Evolutionary conservation across 441 rosid species (phyloP).

Genomic region (Populus hybrid): DNA sequence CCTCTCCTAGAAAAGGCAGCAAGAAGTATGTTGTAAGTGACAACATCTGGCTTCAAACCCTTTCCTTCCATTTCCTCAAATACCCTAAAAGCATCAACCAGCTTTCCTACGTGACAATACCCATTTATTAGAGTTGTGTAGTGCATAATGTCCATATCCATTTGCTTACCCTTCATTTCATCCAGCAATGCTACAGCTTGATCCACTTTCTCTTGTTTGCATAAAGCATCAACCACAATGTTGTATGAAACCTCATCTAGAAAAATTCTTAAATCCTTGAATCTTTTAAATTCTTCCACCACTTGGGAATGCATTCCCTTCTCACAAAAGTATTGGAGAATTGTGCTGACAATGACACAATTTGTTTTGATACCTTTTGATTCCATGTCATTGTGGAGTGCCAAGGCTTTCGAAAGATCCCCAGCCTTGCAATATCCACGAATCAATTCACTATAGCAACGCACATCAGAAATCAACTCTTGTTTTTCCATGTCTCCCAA

Average conservation of each 20-base stretch:
- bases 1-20: slow-evolving; percentile 57
- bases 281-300: slow-evolving; percentile 37
- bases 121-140: slow-evolving; percentile 70
- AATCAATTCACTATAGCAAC: slow-evolving; percentile 44
- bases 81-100: slow-evolving; percentile 41
- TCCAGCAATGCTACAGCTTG: slow-evolving; percentile 44
- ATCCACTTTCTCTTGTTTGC: slow-evolving; percentile 59
- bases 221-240: slow-evolving; percentile 46
- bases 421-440: slow-evolving; percentile 41
- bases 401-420: slow-evolving; percentile 43
- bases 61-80: slow-evolving; percentile 46
- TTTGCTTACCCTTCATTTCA: slow-evolving; percentile 55
- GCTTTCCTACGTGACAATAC: slow-evolving; percentile 47
- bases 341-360: slow-evolving; percentile 43
- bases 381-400: slow-evolving; percentile 42
- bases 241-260: slow-evolving; percentile 58
- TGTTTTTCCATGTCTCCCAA: slow-evolving; percentile 43
- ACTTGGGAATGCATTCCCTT: slow-evolving; percentile 40
- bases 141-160: slow-evolving; percentile 52
- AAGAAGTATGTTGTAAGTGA: slow-evolving; percentile 52
- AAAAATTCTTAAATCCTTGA: slow-evolving; percentile 34
- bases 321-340: slow-evolving; percentile 55
- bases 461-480: slow-evolving; percentile 44
- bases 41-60: slow-evolving; percentile 48
- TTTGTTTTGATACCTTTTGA: slow-evolving; percentile 50